Conservation (phyloP, 257 asterid species). For the Solanum pimpinellifolium region DNA sequence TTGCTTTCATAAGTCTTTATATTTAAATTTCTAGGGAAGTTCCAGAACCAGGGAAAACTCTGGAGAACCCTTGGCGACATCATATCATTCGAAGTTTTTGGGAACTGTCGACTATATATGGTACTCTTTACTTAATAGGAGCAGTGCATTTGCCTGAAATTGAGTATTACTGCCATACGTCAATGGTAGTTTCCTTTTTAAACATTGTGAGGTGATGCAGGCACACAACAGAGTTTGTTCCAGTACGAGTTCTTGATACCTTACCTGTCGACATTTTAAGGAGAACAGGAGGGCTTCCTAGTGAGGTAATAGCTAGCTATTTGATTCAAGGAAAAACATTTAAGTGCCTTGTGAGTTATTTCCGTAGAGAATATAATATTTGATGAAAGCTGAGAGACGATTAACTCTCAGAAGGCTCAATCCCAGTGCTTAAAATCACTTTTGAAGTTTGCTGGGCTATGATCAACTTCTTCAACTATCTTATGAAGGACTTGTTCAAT, state of each 20-base stretch:
- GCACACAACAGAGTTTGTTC: conserved; percentile 66
- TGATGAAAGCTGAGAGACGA: neutral
- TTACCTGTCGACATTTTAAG: conserved; percentile 32
- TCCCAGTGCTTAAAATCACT: neutral
- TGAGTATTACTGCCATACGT: neutral
- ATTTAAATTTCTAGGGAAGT: conserved; percentile 45
- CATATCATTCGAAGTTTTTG: conserved; percentile 53
- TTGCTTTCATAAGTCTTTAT: neutral
- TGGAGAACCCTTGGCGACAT: conserved; percentile 83
- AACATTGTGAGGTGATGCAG: conserved; percentile 24
- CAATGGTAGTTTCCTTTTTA: neutral
- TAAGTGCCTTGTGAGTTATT: neutral
- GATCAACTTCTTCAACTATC: neutral
- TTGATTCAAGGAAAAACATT: neutral
- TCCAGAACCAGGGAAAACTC: conserved; percentile 37
- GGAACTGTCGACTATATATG: conserved; percentile 92
- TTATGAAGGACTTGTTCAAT: neutral
- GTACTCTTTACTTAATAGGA: conserved; percentile 20
- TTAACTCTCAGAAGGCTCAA: neutral
- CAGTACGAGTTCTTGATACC: conserved; percentile 74
- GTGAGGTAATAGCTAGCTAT: conserved; percentile 34
- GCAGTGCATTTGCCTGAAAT: neutral
- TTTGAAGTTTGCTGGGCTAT: neutral
- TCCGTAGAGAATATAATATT: neutral
- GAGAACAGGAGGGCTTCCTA: conserved; percentile 66